Percentiles rank a stretch among this genome's conserved stretches.
Evolutionary conservation across 495 filamentous ascomycete genomes (phyloP).

Genomic region (Pseudevernia furfuracea): DNA sequence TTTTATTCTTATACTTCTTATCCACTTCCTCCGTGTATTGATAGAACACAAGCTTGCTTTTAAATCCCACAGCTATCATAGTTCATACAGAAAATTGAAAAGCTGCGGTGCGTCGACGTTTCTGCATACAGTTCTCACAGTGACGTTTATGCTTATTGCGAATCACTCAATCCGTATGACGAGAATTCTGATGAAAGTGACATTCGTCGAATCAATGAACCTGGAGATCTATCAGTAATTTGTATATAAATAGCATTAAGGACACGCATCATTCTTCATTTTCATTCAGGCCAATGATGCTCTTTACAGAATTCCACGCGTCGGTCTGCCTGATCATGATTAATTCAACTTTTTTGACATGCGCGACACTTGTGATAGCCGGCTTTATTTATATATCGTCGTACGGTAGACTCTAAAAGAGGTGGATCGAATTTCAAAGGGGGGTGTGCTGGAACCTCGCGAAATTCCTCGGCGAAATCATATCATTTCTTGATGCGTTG

Average conservation of each 20-base stretch:
- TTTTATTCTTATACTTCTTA: neutral
- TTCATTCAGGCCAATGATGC: conserved; percentile 1
- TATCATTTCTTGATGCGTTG: neutral
- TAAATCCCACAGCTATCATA: neutral
- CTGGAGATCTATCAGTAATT: no score
- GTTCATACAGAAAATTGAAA: conserved; percentile 2
- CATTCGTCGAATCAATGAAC: conserved; percentile 5
- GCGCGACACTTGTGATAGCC: conserved; percentile 7
- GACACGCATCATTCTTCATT: neutral
- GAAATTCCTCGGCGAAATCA: neutral
- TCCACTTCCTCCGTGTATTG: conserved; percentile 3
- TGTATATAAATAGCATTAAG: no score
- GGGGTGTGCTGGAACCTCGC: no score
- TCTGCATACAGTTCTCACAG: conserved; percentile 5
- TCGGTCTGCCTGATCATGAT: neutral
- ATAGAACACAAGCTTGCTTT: neutral
- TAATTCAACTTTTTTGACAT: conserved; percentile 6
- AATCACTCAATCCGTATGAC: conserved; percentile 12
- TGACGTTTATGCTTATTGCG: neutral
- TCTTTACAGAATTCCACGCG: neutral
- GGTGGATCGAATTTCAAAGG: no score
- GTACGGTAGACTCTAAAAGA: no score
- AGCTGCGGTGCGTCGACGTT: neutral
- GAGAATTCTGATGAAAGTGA: neutral
- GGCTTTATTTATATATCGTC: neutral